phyloP scores from a whole-genome alignment of 805 yeast species.

The Saturnispora sekii region DNA sequence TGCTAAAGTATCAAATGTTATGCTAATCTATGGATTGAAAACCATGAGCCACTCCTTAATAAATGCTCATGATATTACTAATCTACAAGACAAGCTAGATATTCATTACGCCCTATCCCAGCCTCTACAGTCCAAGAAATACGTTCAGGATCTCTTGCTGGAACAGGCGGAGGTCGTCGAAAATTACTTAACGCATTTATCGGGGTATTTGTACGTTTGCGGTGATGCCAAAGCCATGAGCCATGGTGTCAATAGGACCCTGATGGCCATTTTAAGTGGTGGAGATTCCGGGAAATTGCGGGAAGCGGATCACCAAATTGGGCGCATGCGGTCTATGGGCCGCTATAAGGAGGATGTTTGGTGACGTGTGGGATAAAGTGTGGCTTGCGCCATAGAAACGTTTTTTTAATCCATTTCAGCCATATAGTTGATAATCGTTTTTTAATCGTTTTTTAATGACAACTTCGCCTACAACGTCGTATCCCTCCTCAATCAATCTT shows the following conservation, averaged over 20 bases:
- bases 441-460: not conserved
- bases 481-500: slow-evolving; percentile 11
- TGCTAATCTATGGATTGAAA: slow-evolving; percentile 67
- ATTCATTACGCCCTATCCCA: slow-evolving; percentile 77
- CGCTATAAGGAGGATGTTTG: slow-evolving; percentile 95
- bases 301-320: slow-evolving; percentile 58
- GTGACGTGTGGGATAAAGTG: slow-evolving; percentile 32
- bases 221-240: slow-evolving; percentile 93
- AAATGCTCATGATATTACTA: slow-evolving; percentile 76
- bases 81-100: slow-evolving; percentile 45
- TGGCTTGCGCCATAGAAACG: not conserved
- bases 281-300: slow-evolving; percentile 25
- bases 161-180: slow-evolving; percentile 40
- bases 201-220: slow-evolving; percentile 85
- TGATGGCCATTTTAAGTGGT: slow-evolving; percentile 49
- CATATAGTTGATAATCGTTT: not conserved
- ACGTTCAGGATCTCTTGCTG: slow-evolving; percentile 71
- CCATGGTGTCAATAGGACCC: slow-evolving; percentile 66
- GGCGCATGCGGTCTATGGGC: slow-evolving; percentile 67
- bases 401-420: not conserved
- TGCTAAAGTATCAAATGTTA: slow-evolving; percentile 47
- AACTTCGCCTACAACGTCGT: slow-evolving; percentile 6
- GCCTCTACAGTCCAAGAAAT: slow-evolving; percentile 38
- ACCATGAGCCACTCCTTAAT: slow-evolving; percentile 57
- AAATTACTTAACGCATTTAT: slow-evolving; percentile 37